Conservation (phyloP, 225 moss, liverwort and hornwort genomes). For the Pleurozium schreberi region DNA sequence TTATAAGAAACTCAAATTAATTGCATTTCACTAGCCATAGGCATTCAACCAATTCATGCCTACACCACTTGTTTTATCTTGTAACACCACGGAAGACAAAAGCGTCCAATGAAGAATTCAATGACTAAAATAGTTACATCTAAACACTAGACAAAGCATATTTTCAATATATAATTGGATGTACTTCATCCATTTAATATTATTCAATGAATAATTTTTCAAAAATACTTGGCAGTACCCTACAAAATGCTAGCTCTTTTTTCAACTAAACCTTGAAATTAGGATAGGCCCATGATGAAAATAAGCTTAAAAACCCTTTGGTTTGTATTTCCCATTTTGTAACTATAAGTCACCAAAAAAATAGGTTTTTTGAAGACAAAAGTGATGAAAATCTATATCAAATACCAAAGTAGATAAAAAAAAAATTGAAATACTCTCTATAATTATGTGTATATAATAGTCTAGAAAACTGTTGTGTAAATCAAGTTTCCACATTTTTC, state of each 20-base stretch:
- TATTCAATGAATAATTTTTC: accelerated
- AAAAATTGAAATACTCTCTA: too few species aligned
- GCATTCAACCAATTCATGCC: neutral
- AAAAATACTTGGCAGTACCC: neutral
- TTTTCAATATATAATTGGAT: neutral
- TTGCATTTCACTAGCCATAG: neutral
- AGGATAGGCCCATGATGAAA: neutral
- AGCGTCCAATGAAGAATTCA: neutral
- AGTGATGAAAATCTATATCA: neutral
- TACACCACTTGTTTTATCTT: neutral
- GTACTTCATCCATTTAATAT: neutral
- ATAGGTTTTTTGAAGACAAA: neutral
- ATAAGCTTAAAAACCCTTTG: neutral
- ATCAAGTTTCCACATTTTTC: neutral
- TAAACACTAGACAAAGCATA: neutral
- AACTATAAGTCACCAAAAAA: neutral
- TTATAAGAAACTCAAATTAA: neutral
- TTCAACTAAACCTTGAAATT: neutral
- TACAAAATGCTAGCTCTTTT: accelerated
- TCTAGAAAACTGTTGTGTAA: neutral
- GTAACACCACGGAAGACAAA: accelerated
- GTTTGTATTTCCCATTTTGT: neutral
- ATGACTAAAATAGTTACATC: neutral
- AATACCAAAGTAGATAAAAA: neutral
- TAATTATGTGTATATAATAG: neutral